phyloP scores from a whole-genome alignment of 148 eudicot species.

The Fallopia convolvulus region DNA sequence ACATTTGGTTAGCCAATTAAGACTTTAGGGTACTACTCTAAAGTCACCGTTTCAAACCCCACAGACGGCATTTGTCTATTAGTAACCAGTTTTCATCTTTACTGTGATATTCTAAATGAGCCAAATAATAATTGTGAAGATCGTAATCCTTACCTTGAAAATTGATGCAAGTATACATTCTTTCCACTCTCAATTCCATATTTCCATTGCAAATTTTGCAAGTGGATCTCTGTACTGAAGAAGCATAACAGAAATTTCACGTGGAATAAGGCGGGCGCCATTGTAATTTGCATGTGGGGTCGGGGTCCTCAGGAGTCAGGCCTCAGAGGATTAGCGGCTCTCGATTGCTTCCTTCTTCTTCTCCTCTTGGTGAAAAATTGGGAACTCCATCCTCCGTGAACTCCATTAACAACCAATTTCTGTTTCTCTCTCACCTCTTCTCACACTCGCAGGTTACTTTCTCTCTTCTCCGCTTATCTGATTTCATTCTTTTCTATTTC shows the following conservation, averaged over 20 bases:
- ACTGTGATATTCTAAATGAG: too few species aligned
- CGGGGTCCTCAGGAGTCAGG: background rate
- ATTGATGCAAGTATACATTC: too few species aligned
- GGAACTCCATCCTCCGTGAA: background rate
- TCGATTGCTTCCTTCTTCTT: background rate
- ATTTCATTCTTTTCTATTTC: background rate
- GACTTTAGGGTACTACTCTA: too few species aligned
- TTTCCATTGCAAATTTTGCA: too few species aligned
- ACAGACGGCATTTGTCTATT: too few species aligned
- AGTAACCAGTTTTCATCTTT: too few species aligned
- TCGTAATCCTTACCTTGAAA: too few species aligned
- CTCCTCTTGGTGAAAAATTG: background rate
- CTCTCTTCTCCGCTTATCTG: background rate
- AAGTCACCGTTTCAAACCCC: too few species aligned
- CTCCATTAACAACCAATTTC: slow-evolving; percentile 3
- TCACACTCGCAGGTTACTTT: background rate
- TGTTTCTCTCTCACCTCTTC: background rate
- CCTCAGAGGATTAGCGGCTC: slow-evolving; percentile 3
- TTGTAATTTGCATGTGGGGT: background rate
- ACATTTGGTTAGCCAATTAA: too few species aligned
- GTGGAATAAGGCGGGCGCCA: background rate
- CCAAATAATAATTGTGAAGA: too few species aligned
- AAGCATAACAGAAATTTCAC: background rate
- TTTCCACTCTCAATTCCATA: too few species aligned
- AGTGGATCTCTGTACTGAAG: background rate